These are phyloP conservation scores for Linnemannia schmuckeri DNA, from an alignment of 192 early-diverging fungal genomes.

Conservation along the genomic window DNA sequence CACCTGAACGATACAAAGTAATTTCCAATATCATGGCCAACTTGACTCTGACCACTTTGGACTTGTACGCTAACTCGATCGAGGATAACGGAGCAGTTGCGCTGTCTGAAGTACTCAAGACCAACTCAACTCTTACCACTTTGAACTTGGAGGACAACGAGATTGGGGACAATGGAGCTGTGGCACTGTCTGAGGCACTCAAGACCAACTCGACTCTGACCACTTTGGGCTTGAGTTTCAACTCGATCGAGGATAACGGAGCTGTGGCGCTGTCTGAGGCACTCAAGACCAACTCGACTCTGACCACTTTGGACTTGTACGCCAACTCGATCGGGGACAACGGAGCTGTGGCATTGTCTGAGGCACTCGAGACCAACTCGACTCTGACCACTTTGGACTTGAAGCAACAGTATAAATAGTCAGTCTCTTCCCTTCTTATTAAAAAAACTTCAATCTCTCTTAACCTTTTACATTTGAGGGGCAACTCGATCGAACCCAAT, in stretches of 20 bases:
- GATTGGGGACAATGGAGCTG: background rate
- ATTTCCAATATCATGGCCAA: too few species aligned
- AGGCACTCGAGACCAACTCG: constrained; percentile 26
- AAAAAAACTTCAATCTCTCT: constrained; percentile 13
- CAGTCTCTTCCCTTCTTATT: too few species aligned
- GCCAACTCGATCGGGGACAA: background rate
- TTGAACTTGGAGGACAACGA: background rate
- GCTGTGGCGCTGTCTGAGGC: constrained; percentile 11
- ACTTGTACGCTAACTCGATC: background rate
- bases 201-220: background rate
- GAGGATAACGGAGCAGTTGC: background rate
- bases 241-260: constrained; percentile 4
- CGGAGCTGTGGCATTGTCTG: constrained; percentile 3
- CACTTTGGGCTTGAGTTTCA: background rate
- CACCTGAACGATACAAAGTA: too few species aligned
- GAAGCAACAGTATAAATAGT: too few species aligned
- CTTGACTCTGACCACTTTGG: background rate
- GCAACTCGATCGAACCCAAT: background rate
- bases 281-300: constrained; percentile 21
- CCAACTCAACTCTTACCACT: background rate
- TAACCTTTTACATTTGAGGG: constrained; percentile 1
- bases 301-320: constrained; percentile 17
- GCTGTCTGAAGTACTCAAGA: background rate
- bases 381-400: constrained; percentile 26
- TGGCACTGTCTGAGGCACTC: background rate